Conservation (phyloP, 1,284 basidiomycete genomes). For the Golubevia sp. region DNA sequence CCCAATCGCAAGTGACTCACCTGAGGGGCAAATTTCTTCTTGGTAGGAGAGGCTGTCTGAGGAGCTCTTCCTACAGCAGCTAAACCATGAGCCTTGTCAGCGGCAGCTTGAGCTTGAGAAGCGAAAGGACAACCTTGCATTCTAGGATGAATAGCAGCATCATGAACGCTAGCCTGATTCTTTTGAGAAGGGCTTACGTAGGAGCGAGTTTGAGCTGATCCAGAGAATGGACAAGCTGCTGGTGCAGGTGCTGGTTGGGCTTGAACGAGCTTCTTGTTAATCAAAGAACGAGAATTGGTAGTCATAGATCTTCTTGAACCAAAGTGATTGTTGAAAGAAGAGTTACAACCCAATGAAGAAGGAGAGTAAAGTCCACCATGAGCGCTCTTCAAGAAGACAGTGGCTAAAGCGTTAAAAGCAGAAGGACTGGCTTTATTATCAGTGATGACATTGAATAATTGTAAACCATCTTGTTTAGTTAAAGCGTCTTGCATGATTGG, state of each 20-base stretch:
- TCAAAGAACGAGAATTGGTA: background rate
- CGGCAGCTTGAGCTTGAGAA: conserved; percentile 25
- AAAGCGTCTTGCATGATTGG: conserved; percentile 56
- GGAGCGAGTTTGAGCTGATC: conserved; percentile 29
- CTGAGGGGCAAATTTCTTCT: conserved; percentile 19
- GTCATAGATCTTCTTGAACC: no score
- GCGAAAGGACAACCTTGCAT: conserved; percentile 31
- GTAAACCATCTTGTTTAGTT: conserved; percentile 11
- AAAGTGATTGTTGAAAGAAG: background rate
- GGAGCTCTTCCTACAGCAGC: conserved; percentile 14
- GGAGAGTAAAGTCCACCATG: no score
- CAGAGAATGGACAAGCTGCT: conserved; percentile 3
- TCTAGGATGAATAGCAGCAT: background rate
- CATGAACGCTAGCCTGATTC: conserved; percentile 24
- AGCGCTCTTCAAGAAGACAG: no score
- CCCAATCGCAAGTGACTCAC: background rate
- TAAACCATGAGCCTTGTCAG: conserved; percentile 10
- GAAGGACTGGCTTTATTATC: conserved; percentile 16
- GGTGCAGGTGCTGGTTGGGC: conserved; percentile 9
- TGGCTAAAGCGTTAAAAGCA: conserved; percentile 22
- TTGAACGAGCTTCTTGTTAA: background rate
- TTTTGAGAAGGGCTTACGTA: conserved; percentile 46
- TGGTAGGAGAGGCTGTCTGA: conserved; percentile 23
- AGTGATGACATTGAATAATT: conserved; percentile 1
- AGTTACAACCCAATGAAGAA: background rate